Base-by-base conservation (phyloP, 2,329 filamentous ascomycete species). In the Aureobasidium lini region DNA sequence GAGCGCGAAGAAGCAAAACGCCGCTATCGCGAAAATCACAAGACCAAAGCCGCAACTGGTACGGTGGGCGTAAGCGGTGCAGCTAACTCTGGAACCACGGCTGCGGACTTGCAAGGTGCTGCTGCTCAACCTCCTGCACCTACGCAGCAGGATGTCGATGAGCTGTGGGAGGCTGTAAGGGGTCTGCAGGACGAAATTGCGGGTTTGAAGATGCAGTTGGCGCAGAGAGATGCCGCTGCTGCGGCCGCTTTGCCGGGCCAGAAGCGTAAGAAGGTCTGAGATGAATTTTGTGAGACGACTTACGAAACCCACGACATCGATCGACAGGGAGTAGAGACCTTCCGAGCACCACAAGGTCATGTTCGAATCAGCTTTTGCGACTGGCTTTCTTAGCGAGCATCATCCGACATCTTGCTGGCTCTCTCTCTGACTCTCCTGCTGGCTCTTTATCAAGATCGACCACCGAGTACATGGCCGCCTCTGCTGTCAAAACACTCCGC, bases 1-100 rank as follows among this genome's bases (percentile, higher is more conserved):
- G 52, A 56, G 40, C 52, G 52, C 31, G 52, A 56, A 56, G 52
- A 56, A 46, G 52, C 52, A n/a, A 56, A 56, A 46, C 52, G 52
- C 52, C 52, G 52, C 18, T 56, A 56, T 29, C 52, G 52, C 40
- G 52, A 56, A 37, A 56, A 56, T 16, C 52, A 56, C 52, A 56
- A 56, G 52, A 36, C 40, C 52, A 56, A 56, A 32, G 52, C 52
- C n/a, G 40, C 31, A 6, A 18, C 37, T 44, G 36, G 34, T 9
- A 36, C 36, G 9, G 29, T n/a, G 16, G 40, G 23, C 6, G 29
- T 6, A 8, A 36, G 3, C 10, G 16, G 13, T 34, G 39, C 36
- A 8, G 10, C 4, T 31, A n/a, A n/a, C n/a, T n/a, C 23, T 23
- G 23, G 23, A 23, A 23, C 23, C 23, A 23, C 23, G 23, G 18